These are phyloP conservation scores for Xerocomus brunneocitrinus DNA, from an alignment of 768 basidiomycete genomes.

Conservation along the genomic window DNA sequence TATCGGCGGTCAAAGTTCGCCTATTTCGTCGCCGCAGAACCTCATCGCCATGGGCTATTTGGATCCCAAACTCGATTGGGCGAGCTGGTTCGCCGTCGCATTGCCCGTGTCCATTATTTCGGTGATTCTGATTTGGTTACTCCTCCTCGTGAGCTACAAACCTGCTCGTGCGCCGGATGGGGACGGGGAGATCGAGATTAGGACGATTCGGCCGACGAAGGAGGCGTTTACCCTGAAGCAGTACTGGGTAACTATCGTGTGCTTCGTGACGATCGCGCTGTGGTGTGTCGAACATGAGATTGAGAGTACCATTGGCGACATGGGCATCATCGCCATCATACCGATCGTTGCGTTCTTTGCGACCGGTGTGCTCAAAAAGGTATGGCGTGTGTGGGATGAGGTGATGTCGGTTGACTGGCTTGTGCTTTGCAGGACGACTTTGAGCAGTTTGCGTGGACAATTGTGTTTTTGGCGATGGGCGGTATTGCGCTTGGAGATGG, in stretches of 20 bases:
- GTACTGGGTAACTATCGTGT: slow-evolving; percentile 85
- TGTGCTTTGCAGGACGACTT: slow-evolving; percentile 71
- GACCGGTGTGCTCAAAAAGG: slow-evolving; percentile 91
- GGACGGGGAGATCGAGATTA: slow-evolving; percentile 77
- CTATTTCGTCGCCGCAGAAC: slow-evolving; percentile 97
- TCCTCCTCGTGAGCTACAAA: slow-evolving; percentile 78
- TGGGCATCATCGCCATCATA: slow-evolving; percentile 95
- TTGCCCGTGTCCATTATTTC: slow-evolving; percentile 87
- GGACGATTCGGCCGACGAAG: slow-evolving; percentile 74
- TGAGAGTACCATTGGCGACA: slow-evolving; percentile 79
- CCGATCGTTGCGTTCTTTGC: slow-evolving; percentile 93
- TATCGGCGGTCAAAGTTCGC: slow-evolving; percentile 95
- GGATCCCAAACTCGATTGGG: slow-evolving; percentile 85
- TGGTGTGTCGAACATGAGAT: slow-evolving; percentile 88
- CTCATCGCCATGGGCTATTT: slow-evolving; percentile 87
- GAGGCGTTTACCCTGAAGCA: slow-evolving; percentile 83
- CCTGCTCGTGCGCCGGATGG: slow-evolving; percentile 70
- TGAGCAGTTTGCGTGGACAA: slow-evolving; percentile 90
- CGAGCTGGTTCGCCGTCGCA: slow-evolving; percentile 89
- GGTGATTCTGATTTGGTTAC: slow-evolving; percentile 85
- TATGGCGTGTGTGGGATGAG: slow-evolving; percentile 25
- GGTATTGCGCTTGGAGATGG: slow-evolving; percentile 96
- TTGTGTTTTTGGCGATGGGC: slow-evolving; percentile 96
- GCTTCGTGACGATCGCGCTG: slow-evolving; percentile 75
- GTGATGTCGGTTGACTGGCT: neutral